A percentile compares a stretch with the other conserved stretches of the same genome.
phyloP scores from a whole-genome alignment of 2,329 filamentous ascomycete genomes.

The Microsporum ferrugineum region DNA sequence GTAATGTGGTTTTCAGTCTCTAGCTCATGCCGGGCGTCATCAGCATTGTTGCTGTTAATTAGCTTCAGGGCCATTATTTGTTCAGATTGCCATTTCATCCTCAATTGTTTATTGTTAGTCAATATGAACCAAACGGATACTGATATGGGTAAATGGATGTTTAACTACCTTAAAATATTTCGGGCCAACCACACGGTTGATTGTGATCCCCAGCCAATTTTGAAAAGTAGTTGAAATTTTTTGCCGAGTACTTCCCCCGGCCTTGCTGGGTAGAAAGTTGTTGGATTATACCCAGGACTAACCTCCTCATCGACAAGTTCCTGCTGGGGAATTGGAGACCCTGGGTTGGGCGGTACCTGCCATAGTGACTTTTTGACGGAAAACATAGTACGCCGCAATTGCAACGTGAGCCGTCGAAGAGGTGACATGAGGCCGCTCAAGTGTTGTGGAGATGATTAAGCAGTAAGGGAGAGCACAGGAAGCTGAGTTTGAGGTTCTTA shows the following conservation, averaged over 20 bases:
- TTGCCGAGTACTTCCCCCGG: constrained; percentile 14
- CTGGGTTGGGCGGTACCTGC: constrained; percentile 2
- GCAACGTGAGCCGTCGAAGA: neutral
- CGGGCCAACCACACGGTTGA: constrained; percentile 34
- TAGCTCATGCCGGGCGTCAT: constrained; percentile 12
- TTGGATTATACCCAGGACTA: constrained; percentile 9
- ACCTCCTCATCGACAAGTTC: constrained; percentile 10
- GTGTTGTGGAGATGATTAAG: neutral
- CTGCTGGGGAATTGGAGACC: neutral
- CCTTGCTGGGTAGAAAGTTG: constrained; percentile 14
- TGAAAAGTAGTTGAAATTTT: constrained; percentile 13
- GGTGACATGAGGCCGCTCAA: neutral
- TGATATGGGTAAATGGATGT: constrained; percentile 17
- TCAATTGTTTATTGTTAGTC: neutral
- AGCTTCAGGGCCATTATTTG: neutral
- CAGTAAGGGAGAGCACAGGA: too few species aligned
- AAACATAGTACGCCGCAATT: neutral
- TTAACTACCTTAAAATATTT: constrained; percentile 19
- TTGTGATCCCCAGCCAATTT: constrained; percentile 28
- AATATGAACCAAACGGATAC: neutral
- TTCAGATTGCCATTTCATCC: neutral
- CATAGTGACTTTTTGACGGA: neutral
- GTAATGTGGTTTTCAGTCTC: constrained; percentile 21
- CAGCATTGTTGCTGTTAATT: constrained; percentile 12
- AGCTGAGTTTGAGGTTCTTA: too few species aligned